These are phyloP conservation scores for Delitschia confertaspora DNA, from an alignment of 495 filamentous ascomycete genomes.

Conservation along the genomic window DNA sequence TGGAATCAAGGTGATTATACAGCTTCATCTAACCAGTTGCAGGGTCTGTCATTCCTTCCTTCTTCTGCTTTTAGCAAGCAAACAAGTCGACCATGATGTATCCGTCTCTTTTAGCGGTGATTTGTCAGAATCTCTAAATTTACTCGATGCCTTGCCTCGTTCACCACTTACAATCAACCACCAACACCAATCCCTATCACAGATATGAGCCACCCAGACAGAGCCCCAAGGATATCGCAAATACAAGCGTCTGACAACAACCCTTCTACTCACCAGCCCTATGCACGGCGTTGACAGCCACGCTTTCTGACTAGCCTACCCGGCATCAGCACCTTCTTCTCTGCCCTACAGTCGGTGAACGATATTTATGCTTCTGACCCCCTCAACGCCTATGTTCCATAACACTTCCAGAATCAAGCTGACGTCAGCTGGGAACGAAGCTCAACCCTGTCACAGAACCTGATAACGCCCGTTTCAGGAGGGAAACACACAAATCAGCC, in stretches of 20 bases:
- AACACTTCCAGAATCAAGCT: conserved; percentile 9
- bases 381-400: no score
- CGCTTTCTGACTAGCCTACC: conserved; percentile 16
- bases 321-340: conserved; percentile 27
- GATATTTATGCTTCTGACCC: conserved; percentile 10
- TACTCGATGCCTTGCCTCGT: conserved; percentile 2
- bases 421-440: conserved; percentile 23
- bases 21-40: no score
- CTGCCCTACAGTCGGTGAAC: conserved; percentile 24
- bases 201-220: not conserved
- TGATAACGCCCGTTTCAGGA: no score
- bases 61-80: conserved; percentile 14
- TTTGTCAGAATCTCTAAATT: conserved; percentile 24
- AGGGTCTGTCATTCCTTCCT: conserved; percentile 5
- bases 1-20: no score
- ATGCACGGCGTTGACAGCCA: conserved; percentile 24
- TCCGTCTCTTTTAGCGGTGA: not conserved
- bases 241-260: conserved; percentile 25
- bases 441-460: conserved; percentile 12
- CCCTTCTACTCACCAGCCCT: conserved; percentile 24
- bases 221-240: conserved; percentile 23
- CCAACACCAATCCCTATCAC: not conserved
- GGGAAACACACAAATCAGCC: conserved; percentile 4
- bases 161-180: not conserved
- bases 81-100: not conserved